Base-by-base conservation (phyloP, 129 eudicot species). In the Pulicaria dysenterica region DNA sequence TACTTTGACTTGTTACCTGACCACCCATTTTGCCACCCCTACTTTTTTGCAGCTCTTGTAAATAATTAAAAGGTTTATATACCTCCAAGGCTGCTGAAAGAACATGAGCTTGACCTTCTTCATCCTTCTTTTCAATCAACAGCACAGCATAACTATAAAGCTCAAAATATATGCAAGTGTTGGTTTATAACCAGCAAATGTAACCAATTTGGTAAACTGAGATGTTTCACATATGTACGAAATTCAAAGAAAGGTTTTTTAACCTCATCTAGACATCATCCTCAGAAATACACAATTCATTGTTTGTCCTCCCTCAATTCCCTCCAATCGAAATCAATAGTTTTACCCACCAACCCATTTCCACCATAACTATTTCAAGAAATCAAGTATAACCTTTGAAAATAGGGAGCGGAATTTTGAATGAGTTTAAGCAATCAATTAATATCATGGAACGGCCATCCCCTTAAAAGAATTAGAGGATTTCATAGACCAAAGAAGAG, bases 61-160 rank as follows among this genome's bases (percentile, higher is more conserved):
- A 9, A 8, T 51, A 42, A 19, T 15, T 34, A 4, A 53, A 66
- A 14, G 17, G 75, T 47, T 60, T 34, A 24, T 67, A 36, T 79
- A 94, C 99, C 99, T 86, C 94, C 60, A 94, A 82, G 62, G 97
- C 97, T 43, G 99, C 96, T 54, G 99, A 90, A 76, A 94, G 94
- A 81, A 90, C 96, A 73, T 94, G 99, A 65, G 94, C 86, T 79
- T 94, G 99, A 36, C 97, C 99, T 84, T 88, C 97, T 73, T 94
- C 89, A 42, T 94, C 97, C 84, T 85, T 88, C 76, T 88, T 90
- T 76, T 88, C 96, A 77, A 94, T 84, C 90, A 94, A 81, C 57
- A 94, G 86, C 77, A 94, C 97, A 74, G 97, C 89, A 79, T 83
- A 94, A 58, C 99, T 94, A 85, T 61, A 75, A 64, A 69, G 50